Evolutionary conservation across 2,329 filamentous ascomycete species (phyloP).

Genomic region (Thermothelomyces thermophilus): DNA sequence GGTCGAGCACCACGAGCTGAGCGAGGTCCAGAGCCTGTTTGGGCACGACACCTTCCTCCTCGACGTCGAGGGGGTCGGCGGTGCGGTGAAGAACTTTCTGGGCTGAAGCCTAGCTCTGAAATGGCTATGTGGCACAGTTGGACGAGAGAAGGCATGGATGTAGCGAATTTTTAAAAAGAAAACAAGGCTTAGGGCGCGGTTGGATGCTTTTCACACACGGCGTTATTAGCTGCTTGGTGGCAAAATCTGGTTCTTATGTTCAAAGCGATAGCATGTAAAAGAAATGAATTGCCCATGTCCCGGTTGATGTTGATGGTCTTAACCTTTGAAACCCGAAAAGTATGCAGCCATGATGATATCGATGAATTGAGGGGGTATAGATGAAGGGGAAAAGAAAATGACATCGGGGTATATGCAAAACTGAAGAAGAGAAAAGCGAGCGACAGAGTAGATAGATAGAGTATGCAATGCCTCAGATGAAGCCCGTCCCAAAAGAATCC

Average conservation of each 20-base stretch:
- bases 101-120: slow-evolving; percentile 43
- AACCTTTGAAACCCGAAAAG: too few species aligned
- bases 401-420: neutral
- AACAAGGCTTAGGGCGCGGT: too few species aligned
- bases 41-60: slow-evolving; percentile 95
- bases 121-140: neutral
- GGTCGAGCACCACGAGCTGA: slow-evolving; percentile 84
- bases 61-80: slow-evolving; percentile 86
- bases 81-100: slow-evolving; percentile 73
- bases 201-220: too few species aligned
- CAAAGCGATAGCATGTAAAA: too few species aligned
- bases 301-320: too few species aligned
- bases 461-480: slow-evolving; percentile 27
- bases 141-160: neutral
- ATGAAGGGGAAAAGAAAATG: neutral
- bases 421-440: neutral
- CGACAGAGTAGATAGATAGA: neutral
- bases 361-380: neutral
- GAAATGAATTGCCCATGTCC: too few species aligned
- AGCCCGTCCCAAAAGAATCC: slow-evolving; percentile 30
- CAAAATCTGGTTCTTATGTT: too few species aligned
- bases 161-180: neutral
- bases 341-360: neutral
- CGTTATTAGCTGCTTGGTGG: too few species aligned
- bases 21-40: slow-evolving; percentile 89